These are phyloP conservation scores for Metschnikowia anglica DNA, from an alignment of 805 yeast genomes.

Conservation along the genomic window DNA sequence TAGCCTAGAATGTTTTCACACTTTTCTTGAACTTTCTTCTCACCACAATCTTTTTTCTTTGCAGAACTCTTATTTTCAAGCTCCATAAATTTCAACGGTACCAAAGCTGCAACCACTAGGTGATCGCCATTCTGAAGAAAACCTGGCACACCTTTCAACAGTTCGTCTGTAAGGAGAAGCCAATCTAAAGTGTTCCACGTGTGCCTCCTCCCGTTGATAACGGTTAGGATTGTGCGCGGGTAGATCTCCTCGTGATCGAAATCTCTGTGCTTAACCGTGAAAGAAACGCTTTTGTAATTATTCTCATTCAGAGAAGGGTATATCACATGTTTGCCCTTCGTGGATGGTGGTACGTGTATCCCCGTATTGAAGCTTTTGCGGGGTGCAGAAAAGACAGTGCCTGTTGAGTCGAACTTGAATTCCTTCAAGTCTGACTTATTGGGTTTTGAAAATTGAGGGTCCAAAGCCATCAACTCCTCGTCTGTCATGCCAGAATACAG, in stretches of 20 bases:
- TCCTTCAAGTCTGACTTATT: slow-evolving; percentile 40
- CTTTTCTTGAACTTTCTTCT: slow-evolving; percentile 22
- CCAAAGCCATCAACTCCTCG: slow-evolving; percentile 54
- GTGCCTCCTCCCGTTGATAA: slow-evolving; percentile 42
- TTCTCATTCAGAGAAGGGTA: slow-evolving; percentile 45
- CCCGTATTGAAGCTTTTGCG: slow-evolving; percentile 12
- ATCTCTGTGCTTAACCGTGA: slow-evolving; percentile 46
- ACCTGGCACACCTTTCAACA: slow-evolving; percentile 9
- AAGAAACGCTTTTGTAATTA: slow-evolving; percentile 36
- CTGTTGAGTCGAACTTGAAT: slow-evolving; percentile 43
- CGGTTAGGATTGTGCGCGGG: slow-evolving; percentile 35
- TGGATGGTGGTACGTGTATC: slow-evolving; percentile 2
- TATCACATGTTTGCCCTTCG: slow-evolving; percentile 13
- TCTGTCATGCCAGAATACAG: slow-evolving; percentile 52
- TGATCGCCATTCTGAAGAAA: slow-evolving; percentile 41
- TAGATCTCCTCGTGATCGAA: slow-evolving; percentile 24
- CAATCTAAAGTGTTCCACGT: slow-evolving; percentile 46
- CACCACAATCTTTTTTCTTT: slow-evolving; percentile 16
- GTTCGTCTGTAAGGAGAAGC: slow-evolving; percentile 27
- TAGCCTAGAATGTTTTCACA: slow-evolving; percentile 25
- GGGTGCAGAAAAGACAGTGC: slow-evolving; percentile 20
- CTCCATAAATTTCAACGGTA: slow-evolving; percentile 27
- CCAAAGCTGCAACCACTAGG: slow-evolving; percentile 35
- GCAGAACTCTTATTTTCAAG: slow-evolving; percentile 12
- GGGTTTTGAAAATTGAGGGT: slow-evolving; percentile 48